A percentile compares a stretch with the other conserved stretches of the same genome.
Conservation (phyloP, 208 protist species). For the Crithidia fasciculata region DNA sequence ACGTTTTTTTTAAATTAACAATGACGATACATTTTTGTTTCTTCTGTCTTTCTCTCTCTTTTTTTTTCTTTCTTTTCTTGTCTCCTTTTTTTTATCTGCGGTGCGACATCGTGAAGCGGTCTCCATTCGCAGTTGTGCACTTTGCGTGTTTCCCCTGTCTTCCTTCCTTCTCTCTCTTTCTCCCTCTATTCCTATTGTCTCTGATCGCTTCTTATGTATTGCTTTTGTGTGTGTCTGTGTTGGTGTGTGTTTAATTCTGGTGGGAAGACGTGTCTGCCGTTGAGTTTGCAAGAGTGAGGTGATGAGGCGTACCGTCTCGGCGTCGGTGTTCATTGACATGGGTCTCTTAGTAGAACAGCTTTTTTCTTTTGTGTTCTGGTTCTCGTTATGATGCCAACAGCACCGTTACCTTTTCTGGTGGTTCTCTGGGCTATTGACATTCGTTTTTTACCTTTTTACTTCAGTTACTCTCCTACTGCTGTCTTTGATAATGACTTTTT, state of each 20-base stretch:
- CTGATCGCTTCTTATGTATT: background rate
- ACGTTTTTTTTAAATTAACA: no score
- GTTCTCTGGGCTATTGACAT: no score
- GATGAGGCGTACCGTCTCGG: no score
- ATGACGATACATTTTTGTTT: background rate
- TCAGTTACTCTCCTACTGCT: no score
- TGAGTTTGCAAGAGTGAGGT: no score
- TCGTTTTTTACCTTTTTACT: no score
- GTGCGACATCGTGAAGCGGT: background rate
- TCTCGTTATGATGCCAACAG: background rate
- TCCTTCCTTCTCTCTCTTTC: background rate
- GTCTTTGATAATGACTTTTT: no score
- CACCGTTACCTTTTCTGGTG: no score
- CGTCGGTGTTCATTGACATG: no score
- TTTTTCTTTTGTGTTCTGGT: background rate
- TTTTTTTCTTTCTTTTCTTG: background rate
- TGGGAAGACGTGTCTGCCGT: no score
- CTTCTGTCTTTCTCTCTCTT: background rate
- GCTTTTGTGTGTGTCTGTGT: background rate
- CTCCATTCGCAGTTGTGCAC: background rate
- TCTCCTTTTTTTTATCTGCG: background rate
- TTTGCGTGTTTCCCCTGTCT: background rate
- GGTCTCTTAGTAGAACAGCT: background rate
- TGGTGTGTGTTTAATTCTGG: no score
- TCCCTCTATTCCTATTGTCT: background rate